Evolutionary conservation across 139 green algal genomes (phyloP).

Genomic region (Closterium sp.): DNA sequence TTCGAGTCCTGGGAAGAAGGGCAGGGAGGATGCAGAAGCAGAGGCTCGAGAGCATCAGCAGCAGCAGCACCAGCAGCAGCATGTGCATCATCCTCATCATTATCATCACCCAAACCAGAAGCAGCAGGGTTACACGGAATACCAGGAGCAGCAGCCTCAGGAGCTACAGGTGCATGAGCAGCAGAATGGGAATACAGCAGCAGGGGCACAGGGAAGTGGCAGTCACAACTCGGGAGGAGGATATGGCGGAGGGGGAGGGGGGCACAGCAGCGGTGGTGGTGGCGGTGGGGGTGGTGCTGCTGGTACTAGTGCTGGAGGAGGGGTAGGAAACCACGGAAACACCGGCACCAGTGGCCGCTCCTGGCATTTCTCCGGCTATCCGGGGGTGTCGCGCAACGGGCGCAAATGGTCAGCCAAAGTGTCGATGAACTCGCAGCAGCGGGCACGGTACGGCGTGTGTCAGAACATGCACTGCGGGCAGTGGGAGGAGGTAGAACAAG

Average conservation of each 20-base stretch:
- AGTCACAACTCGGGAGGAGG: not conserved
- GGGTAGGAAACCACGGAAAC: not conserved
- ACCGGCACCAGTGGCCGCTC: not conserved
- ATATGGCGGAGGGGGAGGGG: not conserved
- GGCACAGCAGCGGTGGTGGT: not conserved
- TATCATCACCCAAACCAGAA: not conserved
- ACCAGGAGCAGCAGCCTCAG: not conserved
- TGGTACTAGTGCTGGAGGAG: not conserved
- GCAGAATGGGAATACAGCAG: not conserved
- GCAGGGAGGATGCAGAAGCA: not conserved
- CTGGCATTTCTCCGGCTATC: not conserved
- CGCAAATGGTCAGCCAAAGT: not conserved
- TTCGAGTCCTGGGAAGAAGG: not conserved
- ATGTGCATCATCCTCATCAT: not conserved
- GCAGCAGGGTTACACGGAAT: not conserved
- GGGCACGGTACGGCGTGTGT: not conserved
- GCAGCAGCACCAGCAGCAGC: too few relatives aligned
- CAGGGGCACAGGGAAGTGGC: not conserved
- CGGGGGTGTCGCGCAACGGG: not conserved
- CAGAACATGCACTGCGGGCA: not conserved
- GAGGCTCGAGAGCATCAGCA: not conserved
- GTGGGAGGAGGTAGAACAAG: not conserved
- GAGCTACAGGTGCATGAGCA: not conserved
- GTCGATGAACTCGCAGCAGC: not conserved
- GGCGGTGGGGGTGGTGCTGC: too few relatives aligned